Evolutionary conservation across 192 early-diverging fungal species (phyloP).

Genomic region (Phycomyces blakesleeanus): DNA sequence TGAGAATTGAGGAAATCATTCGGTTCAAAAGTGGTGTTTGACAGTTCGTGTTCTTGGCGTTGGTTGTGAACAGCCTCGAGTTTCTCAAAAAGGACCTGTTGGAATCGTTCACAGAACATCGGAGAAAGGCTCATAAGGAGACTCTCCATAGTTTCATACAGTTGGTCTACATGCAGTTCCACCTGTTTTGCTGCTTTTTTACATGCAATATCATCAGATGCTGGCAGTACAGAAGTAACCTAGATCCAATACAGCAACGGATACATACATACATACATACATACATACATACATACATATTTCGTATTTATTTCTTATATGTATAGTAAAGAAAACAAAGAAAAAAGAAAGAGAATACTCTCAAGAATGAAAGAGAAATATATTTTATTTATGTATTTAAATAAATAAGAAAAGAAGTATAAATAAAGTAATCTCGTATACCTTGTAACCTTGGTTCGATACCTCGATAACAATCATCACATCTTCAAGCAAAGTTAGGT

Average conservation of each 20-base stretch:
- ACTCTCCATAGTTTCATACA: slow-evolving; percentile 41
- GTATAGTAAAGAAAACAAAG: no score
- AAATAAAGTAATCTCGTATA: background rate
- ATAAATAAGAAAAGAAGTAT: background rate
- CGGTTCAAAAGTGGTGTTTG: background rate
- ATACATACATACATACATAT: background rate
- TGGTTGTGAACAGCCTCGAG: slow-evolving; percentile 21
- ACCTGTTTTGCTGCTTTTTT: slow-evolving; percentile 6
- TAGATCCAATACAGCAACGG: background rate
- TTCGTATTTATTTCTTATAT: background rate
- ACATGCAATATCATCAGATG: background rate
- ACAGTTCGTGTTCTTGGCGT: background rate
- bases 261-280: background rate
- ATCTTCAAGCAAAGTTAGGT: slow-evolving; percentile 22
- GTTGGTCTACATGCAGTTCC: slow-evolving; percentile 10
- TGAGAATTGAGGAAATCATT: no score
- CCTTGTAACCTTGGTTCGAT: slow-evolving; percentile 18
- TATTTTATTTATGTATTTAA: slow-evolving; percentile 7
- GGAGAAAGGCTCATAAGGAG: slow-evolving; percentile 33
- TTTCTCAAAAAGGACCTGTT: slow-evolving; percentile 32
- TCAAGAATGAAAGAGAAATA: no score
- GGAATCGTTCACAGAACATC: slow-evolving; percentile 33
- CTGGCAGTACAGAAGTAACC: slow-evolving; percentile 7
- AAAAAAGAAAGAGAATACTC: no score
- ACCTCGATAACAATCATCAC: slow-evolving; percentile 25